Evolutionary conservation across 2,329 filamentous ascomycete genomes (phyloP), one percentile per base, ranked within the genome.

Genomic region (Torrubiella hemipterigena): DNA sequence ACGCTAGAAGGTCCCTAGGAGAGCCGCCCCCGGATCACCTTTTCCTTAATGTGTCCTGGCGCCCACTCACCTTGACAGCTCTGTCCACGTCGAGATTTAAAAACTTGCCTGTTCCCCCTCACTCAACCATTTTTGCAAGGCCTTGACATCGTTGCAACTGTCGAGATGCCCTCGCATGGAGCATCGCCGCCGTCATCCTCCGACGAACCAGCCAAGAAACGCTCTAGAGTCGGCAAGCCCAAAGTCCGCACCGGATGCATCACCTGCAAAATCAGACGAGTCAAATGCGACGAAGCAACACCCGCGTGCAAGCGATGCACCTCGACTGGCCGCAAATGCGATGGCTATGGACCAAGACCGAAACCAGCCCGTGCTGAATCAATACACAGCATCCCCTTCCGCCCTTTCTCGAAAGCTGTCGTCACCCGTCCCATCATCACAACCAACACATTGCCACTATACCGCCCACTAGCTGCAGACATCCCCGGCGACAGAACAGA

Each of bases 191-290:
- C 22, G 6, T 24, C 22, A 5, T 12, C 22, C 5, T 24, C 22
- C n/a, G 29, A 29, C 6, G 21, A 13, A 9, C 9, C 30, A 9
- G 7, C 27, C 15, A 29, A 32, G 36, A 38, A 36, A 28, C 44
- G 52, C 7, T 55, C 48, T 17, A 44, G 54, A 30, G 52, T 50
- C 12, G 56, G 51, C 36, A 56, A 52, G 38, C 52, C 54, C 13
- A 59, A 58, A 38, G 55, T 56, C 17, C 44, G 50, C 10, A 59
- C 55, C 4, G 55, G 55, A 11, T 59, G 55, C 40, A 52, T 57
- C 13, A 59, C 55, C 25, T 59, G 5, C 20, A 55, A 53, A 41
- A 57, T 55, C 21, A 46, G 54, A 33, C 44, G 51, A 15, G 45
- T 56, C 9, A 55, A 55, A 33, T 57, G 52, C 34, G 52, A 50